Evolutionary conservation across 2,329 filamentous ascomycete species (phyloP), one percentile per base, ranked within the genome.

Genomic region (Fusarium paranaense): DNA sequence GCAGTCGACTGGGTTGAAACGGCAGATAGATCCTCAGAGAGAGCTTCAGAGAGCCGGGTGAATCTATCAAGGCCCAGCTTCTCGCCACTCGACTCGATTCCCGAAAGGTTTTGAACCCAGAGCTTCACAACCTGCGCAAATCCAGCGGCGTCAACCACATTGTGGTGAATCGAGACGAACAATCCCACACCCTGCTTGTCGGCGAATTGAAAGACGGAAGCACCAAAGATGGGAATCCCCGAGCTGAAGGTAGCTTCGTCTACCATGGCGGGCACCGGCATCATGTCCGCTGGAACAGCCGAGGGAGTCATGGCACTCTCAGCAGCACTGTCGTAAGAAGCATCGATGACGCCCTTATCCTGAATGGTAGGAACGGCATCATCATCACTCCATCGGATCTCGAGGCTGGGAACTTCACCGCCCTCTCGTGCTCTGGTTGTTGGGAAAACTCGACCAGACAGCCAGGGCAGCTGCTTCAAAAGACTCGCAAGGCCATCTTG

Each of bases 121-220:
- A 67, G 20, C 25, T 30, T 67, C 7, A 62, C 27, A 10, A 70
- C 25, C 16, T 64, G 60, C 1, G 54, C 38, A 25, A 70, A 67
- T 11, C 64, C 67, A 14, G 60, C 38, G 1, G 50, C 67, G 32
- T 64, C 67, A 14, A 64, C 45, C n/a, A 50, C 54, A 18, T 67
- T 63, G 16, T 70, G 60, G 18, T 70, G 67, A 20, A 57, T 54
- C n/a, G 60, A 67, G 1, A 67, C 45, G 33, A 61, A 67, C 25
- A 67, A 22, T 11, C 67, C 64, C 7, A 70, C 45, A 1, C 64
- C 67, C 20, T 56, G 42, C 5, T 50, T 25, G 25, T 67, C 67
- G 13, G 25, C 20, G 13, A 66, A 66, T 8, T 35, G 67, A 42
- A 69, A 69, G 20, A 69, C 1, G 13, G 42, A 38, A 2, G 47